Percentiles rank a stretch among this genome's conserved stretches.
phyloP scores from a whole-genome alignment of 208 protist species.

The Acanthamoeba triangularis region DNA sequence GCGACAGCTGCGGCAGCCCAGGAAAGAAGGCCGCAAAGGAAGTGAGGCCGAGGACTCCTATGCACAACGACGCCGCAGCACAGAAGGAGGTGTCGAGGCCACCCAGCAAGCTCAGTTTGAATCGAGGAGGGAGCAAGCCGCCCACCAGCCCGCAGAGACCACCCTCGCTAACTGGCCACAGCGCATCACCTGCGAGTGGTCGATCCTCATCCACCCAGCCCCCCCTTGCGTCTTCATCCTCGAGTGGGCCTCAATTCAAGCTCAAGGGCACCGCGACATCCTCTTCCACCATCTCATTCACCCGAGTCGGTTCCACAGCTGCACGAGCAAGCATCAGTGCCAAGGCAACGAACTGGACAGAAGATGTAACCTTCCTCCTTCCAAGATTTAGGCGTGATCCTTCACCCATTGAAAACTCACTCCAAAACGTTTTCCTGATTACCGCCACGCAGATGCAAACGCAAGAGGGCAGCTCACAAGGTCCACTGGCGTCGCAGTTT shows the following conservation, averaged over 20 bases:
- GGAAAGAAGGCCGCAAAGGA: background rate
- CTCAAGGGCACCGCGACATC: background rate
- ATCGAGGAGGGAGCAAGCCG: background rate
- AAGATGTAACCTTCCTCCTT: background rate
- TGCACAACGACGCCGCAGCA: background rate
- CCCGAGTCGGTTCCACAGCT: background rate
- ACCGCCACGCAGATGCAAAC: slow-evolving; percentile 1
- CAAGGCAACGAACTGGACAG: background rate
- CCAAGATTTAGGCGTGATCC: background rate
- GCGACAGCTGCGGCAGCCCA: background rate
- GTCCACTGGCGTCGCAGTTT: slow-evolving; percentile 40
- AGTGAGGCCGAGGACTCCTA: background rate
- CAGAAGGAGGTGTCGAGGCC: background rate
- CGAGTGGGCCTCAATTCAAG: background rate
- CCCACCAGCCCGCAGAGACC: background rate
- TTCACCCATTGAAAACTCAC: too few relatives aligned
- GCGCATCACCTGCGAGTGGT: background rate
- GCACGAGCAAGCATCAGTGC: background rate
- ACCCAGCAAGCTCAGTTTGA: slow-evolving; percentile 3
- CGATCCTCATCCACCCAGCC: background rate
- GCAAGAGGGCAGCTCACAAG: slow-evolving; percentile 22
- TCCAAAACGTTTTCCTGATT: background rate
- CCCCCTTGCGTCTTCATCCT: background rate
- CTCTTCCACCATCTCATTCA: background rate
- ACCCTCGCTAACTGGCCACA: background rate